These are phyloP conservation scores for Malassezia brasiliensis DNA, from an alignment of 1,284 basidiomycete genomes.

Conservation along the genomic window DNA sequence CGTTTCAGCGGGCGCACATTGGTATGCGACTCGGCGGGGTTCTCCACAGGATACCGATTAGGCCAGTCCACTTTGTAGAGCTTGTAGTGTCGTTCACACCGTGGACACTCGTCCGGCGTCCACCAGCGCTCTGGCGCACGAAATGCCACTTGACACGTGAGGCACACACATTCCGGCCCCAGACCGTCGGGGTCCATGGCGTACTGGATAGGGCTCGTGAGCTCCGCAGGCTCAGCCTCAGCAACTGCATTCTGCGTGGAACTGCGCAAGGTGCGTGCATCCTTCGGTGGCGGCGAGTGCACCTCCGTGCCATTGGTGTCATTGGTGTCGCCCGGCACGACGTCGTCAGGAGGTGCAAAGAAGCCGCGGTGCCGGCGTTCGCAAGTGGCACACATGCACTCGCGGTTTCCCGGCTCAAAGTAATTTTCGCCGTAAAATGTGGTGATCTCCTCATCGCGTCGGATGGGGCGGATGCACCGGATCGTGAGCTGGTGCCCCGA, in stretches of 20 bases:
- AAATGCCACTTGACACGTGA: constrained; percentile 39
- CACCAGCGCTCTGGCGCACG: constrained; percentile 46
- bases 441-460: constrained; percentile 72
- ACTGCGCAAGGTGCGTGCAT: neutral
- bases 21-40: constrained; percentile 12
- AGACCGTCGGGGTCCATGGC: constrained; percentile 25
- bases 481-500: constrained; percentile 80
- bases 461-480: constrained; percentile 68
- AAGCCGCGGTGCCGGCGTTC: constrained; percentile 64
- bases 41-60: constrained; percentile 15
- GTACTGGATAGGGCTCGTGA: constrained; percentile 3
- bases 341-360: constrained; percentile 13
- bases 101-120: constrained; percentile 43
- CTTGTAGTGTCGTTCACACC: constrained; percentile 46
- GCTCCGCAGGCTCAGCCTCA: neutral
- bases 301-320: neutral
- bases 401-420: constrained; percentile 75
- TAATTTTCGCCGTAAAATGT: constrained; percentile 50
- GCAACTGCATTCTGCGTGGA: neutral
- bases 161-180: constrained; percentile 31
- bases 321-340: neutral
- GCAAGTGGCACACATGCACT: constrained; percentile 82
- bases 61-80: constrained; percentile 47
- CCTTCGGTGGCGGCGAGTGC: neutral
- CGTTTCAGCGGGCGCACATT: constrained; percentile 8